Evolutionary conservation across 305 asterid species (phyloP), one percentile per base, ranked within the genome.

Genomic region (Fraxinus angustifolia): DNA sequence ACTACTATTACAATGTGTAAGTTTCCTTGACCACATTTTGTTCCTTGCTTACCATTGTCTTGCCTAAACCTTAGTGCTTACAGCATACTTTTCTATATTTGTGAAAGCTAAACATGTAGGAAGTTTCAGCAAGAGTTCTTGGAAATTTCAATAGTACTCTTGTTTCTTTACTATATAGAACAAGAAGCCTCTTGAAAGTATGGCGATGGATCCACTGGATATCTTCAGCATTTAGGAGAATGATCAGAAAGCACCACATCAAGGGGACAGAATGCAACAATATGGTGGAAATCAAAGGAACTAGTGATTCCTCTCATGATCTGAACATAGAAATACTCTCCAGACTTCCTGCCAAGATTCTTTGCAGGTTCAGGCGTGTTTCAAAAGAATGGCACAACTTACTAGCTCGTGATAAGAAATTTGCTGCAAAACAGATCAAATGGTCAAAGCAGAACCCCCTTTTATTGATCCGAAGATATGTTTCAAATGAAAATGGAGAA

Each of bases 341-440:
- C 5, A 62, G 80, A 62, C 84, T 82, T 38, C 82, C 85, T 4
- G 77, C 73, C 3, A 82, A 76, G 33, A 60, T 40, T 26, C 70
- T 85, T 48, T 53, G 80, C 78, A 79, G 62, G 40, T 85, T 82
- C 84, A 82, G 84, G 79, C 73, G 85, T 48, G 81, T 82, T 3
- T 85, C 84, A 30, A 79, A 79, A 74, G 75, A 21, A 23, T 82
- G 88, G 84, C 73, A 30, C n/a, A 50, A 76, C 34, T 79, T 82
- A 28, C 77, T 82, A 62, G 70, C 83, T 26, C 7, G 14, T 0
- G 82, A 82, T 28, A n/a, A 72, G 8, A 78, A 82, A 8, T 77
- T 85, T 75, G 19, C 33, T 34, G 10, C 72, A 21, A 35, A 73
- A 10, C 82, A 82, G n/a, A 4, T 3, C 45, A 28, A 73, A 33